Percentiles rank a stretch among this genome's conserved stretches.
These are phyloP conservation scores for Penicillium polonicum DNA, from an alignment of 2,329 filamentous ascomycete genomes.

Conservation along the genomic window DNA sequence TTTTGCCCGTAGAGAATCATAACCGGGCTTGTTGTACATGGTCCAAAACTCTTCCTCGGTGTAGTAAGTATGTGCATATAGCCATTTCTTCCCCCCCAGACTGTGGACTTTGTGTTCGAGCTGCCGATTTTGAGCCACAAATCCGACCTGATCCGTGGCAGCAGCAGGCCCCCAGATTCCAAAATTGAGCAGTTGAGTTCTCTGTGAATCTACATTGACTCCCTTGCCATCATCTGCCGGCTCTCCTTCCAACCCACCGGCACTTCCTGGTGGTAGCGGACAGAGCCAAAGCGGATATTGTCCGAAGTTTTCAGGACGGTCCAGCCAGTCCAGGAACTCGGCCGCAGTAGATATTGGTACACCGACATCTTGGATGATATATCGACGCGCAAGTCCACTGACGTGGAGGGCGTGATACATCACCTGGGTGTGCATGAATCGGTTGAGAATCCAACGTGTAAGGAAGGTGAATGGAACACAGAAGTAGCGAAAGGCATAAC, in stretches of 20 bases:
- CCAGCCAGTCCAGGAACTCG: conserved; percentile 55
- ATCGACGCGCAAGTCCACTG: conserved; percentile 55
- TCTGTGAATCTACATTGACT: background rate
- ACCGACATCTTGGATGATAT: conserved; percentile 63
- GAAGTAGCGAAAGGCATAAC: conserved; percentile 62
- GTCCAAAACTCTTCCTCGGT: conserved; percentile 54
- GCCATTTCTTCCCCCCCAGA: conserved; percentile 78
- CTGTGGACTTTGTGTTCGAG: conserved; percentile 68
- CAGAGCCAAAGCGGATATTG: conserved; percentile 62
- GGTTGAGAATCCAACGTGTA: conserved; percentile 59
- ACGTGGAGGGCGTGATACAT: conserved; percentile 64
- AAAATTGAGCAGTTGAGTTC: conserved; percentile 49
- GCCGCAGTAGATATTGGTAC: conserved; percentile 55
- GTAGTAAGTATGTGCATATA: conserved; percentile 86
- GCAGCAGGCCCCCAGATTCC: conserved; percentile 80
- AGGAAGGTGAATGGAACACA: conserved; percentile 59
- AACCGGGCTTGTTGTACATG: conserved; percentile 41
- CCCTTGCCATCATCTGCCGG: background rate
- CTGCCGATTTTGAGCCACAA: conserved; percentile 66
- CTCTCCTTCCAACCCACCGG: conserved; percentile 10
- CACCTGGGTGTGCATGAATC: conserved; percentile 60
- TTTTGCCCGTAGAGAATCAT: conserved; percentile 40
- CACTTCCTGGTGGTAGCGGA: conserved; percentile 35
- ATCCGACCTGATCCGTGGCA: conserved; percentile 50
- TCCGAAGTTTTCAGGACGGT: conserved; percentile 38